Evolutionary conservation across 495 filamentous ascomycete species (phyloP), one percentile per base, ranked within the genome.

Genomic region (Astrothelium macrocarpum): DNA sequence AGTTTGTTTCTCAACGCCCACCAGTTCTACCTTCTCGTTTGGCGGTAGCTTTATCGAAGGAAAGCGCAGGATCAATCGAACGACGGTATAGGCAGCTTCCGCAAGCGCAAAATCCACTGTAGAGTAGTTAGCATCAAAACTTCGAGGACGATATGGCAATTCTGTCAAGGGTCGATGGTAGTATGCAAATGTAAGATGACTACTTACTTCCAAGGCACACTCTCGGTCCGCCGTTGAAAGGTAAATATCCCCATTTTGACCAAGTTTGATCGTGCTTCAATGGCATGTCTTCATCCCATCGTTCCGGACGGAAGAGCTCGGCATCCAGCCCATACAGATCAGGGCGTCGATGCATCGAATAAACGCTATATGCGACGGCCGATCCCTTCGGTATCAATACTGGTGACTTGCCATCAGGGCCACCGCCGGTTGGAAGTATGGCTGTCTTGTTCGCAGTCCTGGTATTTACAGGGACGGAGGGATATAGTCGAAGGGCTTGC

Each of bases 141-240:
- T 2, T 46, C 32, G 18, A 67, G 32, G 28, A 64, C 31, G 9
- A 56, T 9, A 5, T 56, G 25, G 49, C 49, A 11, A 49, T 49
- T 5, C 43, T 49, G 43, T 49, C 43, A 20, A 49, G 43, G 43
- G 43, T 49, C 18, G 43, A 49, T 49, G 36, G 36, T 39, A 39
- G 36, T 39, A 39, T 7, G 43, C 18, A 49, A 63, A 31, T 59
- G 20, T 43, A 62, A 58, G 31, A 25, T 25, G 62, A 32, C 23
- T 32, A 53, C 36, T 25, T 16, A 67, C 61, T 32, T 53, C 73
- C 72, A 34, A 76, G 53, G 65, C 75, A 77, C 23, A 76, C 74
- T 12, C 75, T 42, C 45, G 75, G 70, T 2, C 74, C 74, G 3
- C 75, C 75, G 58, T 77, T 77, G 65, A 77, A 77, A 9, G 75